Evolutionary conservation across 495 filamentous ascomycete species (phyloP).

Genomic region (Tuber melanosporum): DNA sequence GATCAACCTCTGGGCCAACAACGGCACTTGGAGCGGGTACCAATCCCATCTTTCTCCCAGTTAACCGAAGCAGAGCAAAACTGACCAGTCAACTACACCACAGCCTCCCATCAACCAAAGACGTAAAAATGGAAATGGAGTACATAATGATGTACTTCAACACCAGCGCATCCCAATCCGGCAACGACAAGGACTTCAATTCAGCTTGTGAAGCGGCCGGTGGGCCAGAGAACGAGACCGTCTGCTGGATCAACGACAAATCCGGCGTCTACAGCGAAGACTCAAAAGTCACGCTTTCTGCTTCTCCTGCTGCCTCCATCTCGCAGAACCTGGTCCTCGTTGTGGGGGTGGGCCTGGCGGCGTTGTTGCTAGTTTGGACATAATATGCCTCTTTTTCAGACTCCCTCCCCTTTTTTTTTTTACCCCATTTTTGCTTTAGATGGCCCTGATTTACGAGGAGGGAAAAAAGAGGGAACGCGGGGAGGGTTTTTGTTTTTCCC

Average conservation of each 20-base stretch:
- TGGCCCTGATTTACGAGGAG: background rate
- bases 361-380: background rate
- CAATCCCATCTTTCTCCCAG: background rate
- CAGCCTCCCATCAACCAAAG: conserved; percentile 33
- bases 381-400: background rate
- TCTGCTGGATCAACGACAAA: conserved; percentile 30
- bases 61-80: background rate
- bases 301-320: background rate
- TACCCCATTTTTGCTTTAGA: background rate
- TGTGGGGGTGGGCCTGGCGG: background rate
- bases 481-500: background rate
- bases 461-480: background rate
- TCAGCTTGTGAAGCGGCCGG: conserved; percentile 28
- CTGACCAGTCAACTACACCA: background rate
- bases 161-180: conserved; percentile 31
- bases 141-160: conserved; percentile 40
- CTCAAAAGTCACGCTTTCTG: background rate
- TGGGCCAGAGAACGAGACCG: conserved; percentile 16
- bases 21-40: conserved; percentile 38
- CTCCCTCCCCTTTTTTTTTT: background rate
- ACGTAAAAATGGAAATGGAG: conserved; percentile 35
- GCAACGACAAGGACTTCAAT: conserved; percentile 28
- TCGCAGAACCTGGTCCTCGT: background rate
- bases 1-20: conserved; percentile 40
- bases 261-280: conserved; percentile 15